Percentiles rank a stretch among this genome's conserved stretches.
These are phyloP conservation scores for Crepidotus sp. DNA, from an alignment of 1,284 basidiomycete species.

Conservation along the genomic window DNA sequence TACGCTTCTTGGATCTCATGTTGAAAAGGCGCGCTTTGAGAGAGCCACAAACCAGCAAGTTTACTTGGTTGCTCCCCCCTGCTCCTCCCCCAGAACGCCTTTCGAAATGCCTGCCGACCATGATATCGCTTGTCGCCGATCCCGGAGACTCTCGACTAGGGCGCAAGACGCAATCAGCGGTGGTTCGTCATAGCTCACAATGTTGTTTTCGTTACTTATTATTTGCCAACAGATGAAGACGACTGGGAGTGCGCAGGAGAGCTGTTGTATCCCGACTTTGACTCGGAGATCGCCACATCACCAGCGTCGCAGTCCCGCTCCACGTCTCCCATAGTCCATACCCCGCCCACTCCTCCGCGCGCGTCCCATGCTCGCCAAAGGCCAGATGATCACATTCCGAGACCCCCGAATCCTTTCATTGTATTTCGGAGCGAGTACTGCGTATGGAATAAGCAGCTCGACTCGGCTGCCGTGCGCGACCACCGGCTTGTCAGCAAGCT, in stretches of 20 bases:
- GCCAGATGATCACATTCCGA: slow-evolving; percentile 42
- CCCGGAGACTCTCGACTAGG: slow-evolving; percentile 1
- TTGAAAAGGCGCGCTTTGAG: slow-evolving; percentile 16
- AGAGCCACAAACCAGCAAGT: not conserved
- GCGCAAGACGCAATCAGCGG: not conserved
- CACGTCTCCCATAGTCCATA: not conserved
- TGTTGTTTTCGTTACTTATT: slow-evolving; percentile 2
- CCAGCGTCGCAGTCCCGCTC: not conserved
- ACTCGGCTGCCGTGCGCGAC: slow-evolving; percentile 26
- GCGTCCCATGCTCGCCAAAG: slow-evolving; percentile 35
- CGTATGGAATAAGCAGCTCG: slow-evolving; percentile 34
- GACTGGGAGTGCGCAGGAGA: slow-evolving; percentile 6
- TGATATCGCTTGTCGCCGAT: slow-evolving; percentile 1
- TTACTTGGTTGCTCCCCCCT: not conserved
- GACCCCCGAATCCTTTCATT: slow-evolving; percentile 82
- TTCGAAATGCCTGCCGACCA: slow-evolving; percentile 1
- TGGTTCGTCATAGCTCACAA: slow-evolving; percentile 2
- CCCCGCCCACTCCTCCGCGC: not conserved
- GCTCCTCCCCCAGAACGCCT: not conserved
- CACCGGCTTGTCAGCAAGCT: slow-evolving; percentile 50
- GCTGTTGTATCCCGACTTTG: slow-evolving; percentile 10
- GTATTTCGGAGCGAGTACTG: slow-evolving; percentile 70
- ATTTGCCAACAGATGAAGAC: not conserved
- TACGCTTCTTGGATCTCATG: slow-evolving; percentile 6
- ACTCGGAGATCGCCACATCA: not conserved